Evolutionary conservation across 164 flowering plant species (phyloP), one percentile per base, ranked within the genome.

Genomic region (Kingdonia uniflora): DNA sequence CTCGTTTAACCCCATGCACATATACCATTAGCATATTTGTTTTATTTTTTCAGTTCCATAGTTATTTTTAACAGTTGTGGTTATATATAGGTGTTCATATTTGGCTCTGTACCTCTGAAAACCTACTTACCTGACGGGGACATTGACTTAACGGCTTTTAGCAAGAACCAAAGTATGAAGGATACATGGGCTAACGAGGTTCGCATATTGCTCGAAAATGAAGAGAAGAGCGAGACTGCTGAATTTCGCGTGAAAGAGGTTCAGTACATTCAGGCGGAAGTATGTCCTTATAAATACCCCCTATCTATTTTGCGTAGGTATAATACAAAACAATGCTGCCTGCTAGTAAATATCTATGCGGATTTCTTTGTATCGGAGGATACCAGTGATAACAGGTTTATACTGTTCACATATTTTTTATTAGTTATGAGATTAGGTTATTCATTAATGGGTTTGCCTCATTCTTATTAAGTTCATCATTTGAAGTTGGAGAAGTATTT

Each of bases 61-160:
- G 19, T 21, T 44, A 10, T 42, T 45, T 44, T 19, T 52, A 52
- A 44, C 23, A 23, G 13, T 49, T 16, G 37, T 49, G 22, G 20
- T 54, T 54, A 35, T 62, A 54, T 39, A 20, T 23, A 86, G 98
- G 96, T 92, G 46, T 84, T 78, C 61, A 80, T 88, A 22, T 92
- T 83, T 80, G 98, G 98, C 26, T 92, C 98, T 45, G 98, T 87
- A 22, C 98, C 98, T 45, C 75, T 92, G 33, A 92, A 92, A 74
- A 92, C 96, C 10, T 92, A 92, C 72, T 72, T 92, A 59, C 98
- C 98, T 38, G 98, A 92, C 76, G 98, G 98, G 17, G 98, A 92
- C 62, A 92, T 92, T 62, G 98, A 92, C 73, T 66, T 92, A 58
- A 75, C 95, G 11, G 77, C 86, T 49, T 85, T 85, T 62, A 80